Base-by-base conservation (phyloP, 2,329 filamentous ascomycete genomes). In the Plectosphaerella cucumerina region DNA sequence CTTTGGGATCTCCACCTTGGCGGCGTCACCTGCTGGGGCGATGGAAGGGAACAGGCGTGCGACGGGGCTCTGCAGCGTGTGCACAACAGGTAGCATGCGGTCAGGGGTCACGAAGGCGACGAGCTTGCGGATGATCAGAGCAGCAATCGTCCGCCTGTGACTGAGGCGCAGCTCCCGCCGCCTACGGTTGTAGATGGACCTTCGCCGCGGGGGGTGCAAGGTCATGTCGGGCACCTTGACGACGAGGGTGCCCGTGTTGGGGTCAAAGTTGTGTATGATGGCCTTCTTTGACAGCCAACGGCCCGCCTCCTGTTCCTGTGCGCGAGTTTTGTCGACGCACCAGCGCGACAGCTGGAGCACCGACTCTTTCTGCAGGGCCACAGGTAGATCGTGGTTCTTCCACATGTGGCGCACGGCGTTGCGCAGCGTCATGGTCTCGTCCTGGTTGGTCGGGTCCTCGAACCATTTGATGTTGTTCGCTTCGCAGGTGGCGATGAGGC, bases 361-460 rank as follows among this genome's bases (percentile, higher is more conserved):
- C 0, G 82, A 74, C 0, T 78, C 71, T 50, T 84, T 83, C 54
- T 81, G 81, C 3, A 97, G 70, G 0, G 91, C 90, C 10, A 65
- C 65, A 1, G 94, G 93, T 4, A 97, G 70, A 3, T 66, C 62
- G 52, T 85, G 69, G 5, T 77, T 68, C 22, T 74, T 70, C 18
- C 81, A 75, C 42, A 96, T 65, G 64, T 87, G 72, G 31, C 93
- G 82, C 35, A 97, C 75, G 0, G 93, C 85, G 61, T 99, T 99
- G 35, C 94, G 82, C 43, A 78, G 70, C 0, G 94, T 96, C 52
- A 95, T 70, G 0, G 85, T 90, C 9, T 75, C 78, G 60, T 97
- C 87, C 15, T 75, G 67, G 62, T 99, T 99, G 2, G 92, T 97
- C 41, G 75, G 71, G 64, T 99, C 94, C 64, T 94, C 89, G 56